Evolutionary conservation across 352 stramenopile species (phyloP), one percentile per base, ranked within the genome.

Genomic region (Blastocystis sp.): DNA sequence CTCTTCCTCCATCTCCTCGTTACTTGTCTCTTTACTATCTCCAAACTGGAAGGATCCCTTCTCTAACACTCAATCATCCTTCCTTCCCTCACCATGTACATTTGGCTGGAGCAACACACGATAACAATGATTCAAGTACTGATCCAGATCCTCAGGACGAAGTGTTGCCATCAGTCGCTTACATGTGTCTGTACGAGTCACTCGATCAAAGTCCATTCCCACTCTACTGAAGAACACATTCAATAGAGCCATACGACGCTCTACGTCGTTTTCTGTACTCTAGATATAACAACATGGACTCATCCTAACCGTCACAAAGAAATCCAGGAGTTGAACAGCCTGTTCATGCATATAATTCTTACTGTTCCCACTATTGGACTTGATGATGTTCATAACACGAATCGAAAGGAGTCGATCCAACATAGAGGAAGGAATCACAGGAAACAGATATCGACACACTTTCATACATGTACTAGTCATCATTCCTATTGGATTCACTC

Each of bases 121-220:
- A 51, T 58, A 78, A 39, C 66, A 78, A 51, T 59, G 66, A 27
- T 27, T 58, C 32, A 78, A 4, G 3, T 56, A 78, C 19, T 35
- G 24, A 27, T 39, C 6, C 39, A 78, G 37, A n/a, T 78, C 66
- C 66, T 78, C 66, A 11, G 21, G 5, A 1, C n/a, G 43, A 35
- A 78, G 66, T 24, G 35, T 59, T 16, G 37, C 66, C 66, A 78
- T 39, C 66, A 78, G 66, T 27, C 16, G 35, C 39, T 59, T 57
- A n/a, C 66, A 78, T 39, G 66, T 78, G 5, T 24, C 32, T 51
- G 43, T 54, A 12, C 42, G 39, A 1, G 43, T 78, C 66, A 29
- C 19, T 6, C 49, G 42, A 35, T 78, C 66, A 39, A 78, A 78
- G 37, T 54, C 66, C 39, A 78, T 24, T n/a, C 66, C 66, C 66